Conservation (phyloP, 2,329 filamentous ascomycete species). For the Alternaria gaisen region DNA sequence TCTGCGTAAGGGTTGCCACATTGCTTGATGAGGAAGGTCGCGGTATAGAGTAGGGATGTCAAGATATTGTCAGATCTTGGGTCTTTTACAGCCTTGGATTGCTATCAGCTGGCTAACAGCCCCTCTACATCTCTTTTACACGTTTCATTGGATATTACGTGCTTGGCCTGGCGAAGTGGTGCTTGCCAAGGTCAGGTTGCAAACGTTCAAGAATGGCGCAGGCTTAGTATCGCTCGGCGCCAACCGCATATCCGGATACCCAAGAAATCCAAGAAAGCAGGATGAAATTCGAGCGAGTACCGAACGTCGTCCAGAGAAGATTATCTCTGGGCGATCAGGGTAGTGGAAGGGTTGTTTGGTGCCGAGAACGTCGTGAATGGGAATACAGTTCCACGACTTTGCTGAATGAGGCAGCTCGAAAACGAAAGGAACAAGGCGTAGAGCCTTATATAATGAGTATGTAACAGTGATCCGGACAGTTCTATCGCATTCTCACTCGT, state of each 20-base stretch:
- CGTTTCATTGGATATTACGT: background rate
- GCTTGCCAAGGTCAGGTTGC: constrained; percentile 12
- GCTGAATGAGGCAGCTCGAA: constrained; percentile 31
- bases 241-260: constrained; percentile 18
- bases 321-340: constrained; percentile 20
- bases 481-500: background rate
- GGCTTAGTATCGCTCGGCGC: constrained; percentile 27
- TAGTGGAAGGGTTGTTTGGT: constrained; percentile 10
- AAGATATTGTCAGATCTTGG: constrained; percentile 7
- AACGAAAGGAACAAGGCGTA: background rate
- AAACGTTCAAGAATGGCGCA: constrained; percentile 5
- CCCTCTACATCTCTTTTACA: background rate
- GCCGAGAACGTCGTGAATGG: constrained; percentile 17
- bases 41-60: constrained; percentile 5
- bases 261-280: constrained; percentile 2
- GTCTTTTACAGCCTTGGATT: background rate
- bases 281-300: constrained; percentile 3
- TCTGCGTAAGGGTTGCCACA: background rate
- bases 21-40: constrained; percentile 31
- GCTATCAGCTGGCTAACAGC: constrained; percentile 5
- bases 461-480: background rate
- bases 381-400: constrained; percentile 10
- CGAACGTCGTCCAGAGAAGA: background rate
- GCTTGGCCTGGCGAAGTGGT: constrained; percentile 18
- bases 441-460: constrained; percentile 9